Evolutionary conservation across 139 green algal species (phyloP).

Genomic region (Auxenochlorella pyrenoidosa): DNA sequence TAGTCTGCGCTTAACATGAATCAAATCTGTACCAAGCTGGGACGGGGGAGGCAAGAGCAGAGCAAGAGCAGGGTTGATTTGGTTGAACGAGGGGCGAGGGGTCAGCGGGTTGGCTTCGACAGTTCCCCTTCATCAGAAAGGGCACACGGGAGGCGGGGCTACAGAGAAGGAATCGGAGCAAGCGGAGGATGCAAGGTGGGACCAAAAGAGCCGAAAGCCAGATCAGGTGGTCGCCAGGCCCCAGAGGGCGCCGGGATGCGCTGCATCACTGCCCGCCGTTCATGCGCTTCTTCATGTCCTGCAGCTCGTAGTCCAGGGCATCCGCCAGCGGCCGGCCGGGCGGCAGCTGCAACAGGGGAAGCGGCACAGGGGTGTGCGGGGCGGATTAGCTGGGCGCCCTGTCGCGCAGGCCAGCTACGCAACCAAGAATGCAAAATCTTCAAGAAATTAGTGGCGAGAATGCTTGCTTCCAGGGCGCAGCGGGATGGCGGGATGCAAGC

Average conservation of each 20-base stretch:
- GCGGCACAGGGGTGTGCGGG: not conserved
- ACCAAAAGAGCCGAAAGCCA: not conserved
- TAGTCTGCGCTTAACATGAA: slow-evolving; percentile 19
- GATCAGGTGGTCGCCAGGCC: not conserved
- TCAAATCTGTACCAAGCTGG: not conserved
- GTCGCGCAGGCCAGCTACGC: too few relatives aligned
- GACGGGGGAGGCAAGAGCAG: not conserved
- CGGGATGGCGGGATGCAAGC: not conserved
- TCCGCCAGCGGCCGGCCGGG: slow-evolving; percentile 63
- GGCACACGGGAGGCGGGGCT: not conserved
- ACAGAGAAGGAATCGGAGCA: not conserved
- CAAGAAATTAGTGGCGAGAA: too few relatives aligned
- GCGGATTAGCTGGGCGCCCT: too few relatives aligned
- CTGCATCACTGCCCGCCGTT: not conserved
- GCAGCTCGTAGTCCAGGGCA: slow-evolving; percentile 46
- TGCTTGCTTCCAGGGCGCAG: not conserved
- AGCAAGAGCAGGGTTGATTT: not conserved
- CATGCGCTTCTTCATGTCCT: slow-evolving; percentile 31
- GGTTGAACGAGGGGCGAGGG: not conserved
- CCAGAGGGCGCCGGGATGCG: not conserved
- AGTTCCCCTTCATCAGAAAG: too few relatives aligned
- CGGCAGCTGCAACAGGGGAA: slow-evolving; percentile 31
- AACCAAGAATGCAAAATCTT: too few relatives aligned
- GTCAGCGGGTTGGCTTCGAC: not conserved
- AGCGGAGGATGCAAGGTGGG: not conserved